phyloP scores from a whole-genome alignment of 1,284 basidiomycete genomes.

The Tilletia walkeri region DNA sequence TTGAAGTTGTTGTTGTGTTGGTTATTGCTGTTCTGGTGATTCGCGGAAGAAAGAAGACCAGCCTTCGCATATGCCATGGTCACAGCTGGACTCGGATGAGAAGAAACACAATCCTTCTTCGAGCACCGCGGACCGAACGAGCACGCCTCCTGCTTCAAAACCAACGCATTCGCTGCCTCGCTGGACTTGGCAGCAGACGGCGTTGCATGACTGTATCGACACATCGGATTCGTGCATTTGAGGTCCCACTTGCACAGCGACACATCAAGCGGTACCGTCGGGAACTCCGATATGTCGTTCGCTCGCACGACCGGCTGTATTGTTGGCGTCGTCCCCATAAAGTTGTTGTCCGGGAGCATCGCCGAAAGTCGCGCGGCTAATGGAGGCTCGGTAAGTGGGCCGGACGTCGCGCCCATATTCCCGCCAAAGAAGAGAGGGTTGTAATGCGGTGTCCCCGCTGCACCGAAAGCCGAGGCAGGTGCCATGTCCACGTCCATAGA shows the following conservation, averaged over 20 bases:
- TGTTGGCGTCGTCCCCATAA: neutral
- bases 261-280: conserved; percentile 32
- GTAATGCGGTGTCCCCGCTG: neutral
- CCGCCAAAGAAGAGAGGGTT: conserved; percentile 16
- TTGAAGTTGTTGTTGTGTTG: neutral
- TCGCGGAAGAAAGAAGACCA: conserved; percentile 5
- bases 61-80: conserved; percentile 25
- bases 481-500: too few species aligned
- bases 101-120: conserved; percentile 45
- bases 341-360: conserved; percentile 44
- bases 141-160: conserved; percentile 45
- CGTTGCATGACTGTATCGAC: conserved; percentile 48
- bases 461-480: too few species aligned
- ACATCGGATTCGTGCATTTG: conserved; percentile 50
- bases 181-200: conserved; percentile 37
- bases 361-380: conserved; percentile 47
- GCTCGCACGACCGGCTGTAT: conserved; percentile 12
- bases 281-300: conserved; percentile 32
- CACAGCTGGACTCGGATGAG: conserved; percentile 49
- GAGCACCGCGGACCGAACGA: conserved; percentile 36
- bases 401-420: neutral
- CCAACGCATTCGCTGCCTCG: conserved; percentile 39
- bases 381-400: conserved; percentile 21
- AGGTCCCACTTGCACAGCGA: conserved; percentile 46
- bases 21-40: neutral